phyloP scores from a whole-genome alignment of 352 stramenopile genomes.

The Globisporangium rhizosaccharum region DNA sequence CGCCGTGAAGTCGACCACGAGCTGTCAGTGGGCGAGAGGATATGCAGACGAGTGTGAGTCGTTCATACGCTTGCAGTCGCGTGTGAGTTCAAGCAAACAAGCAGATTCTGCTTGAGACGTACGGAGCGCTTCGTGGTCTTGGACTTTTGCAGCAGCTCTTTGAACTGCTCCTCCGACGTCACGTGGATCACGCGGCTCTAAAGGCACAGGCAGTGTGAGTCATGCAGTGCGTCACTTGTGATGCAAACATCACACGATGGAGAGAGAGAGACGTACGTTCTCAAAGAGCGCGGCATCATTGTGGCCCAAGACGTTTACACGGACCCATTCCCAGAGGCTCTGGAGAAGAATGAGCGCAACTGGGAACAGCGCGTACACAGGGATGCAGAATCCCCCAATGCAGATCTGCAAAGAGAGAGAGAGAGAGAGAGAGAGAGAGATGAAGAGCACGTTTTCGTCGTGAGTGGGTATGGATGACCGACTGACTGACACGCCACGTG shows the following conservation, averaged over 20 bases:
- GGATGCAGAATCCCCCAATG: slow-evolving; percentile 73
- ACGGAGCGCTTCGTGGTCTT: slow-evolving; percentile 67
- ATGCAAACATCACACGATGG: not conserved
- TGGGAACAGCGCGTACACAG: slow-evolving; percentile 68
- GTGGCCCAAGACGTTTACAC: slow-evolving; percentile 51
- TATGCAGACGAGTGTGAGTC: not conserved
- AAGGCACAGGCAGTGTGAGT: not conserved
- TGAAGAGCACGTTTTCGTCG: too few species aligned
- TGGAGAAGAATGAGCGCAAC: slow-evolving; percentile 68
- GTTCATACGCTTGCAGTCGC: not conserved
- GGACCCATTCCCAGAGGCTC: slow-evolving; percentile 65
- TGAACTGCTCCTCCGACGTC: slow-evolving; percentile 61
- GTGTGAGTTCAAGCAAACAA: not conserved
- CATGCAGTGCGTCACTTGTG: too few species aligned
- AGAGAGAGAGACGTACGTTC: slow-evolving; percentile 23
- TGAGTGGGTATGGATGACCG: too few species aligned
- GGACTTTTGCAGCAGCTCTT: slow-evolving; percentile 62
- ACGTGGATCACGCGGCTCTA: slow-evolving; percentile 71
- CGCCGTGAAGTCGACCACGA: slow-evolving; percentile 86
- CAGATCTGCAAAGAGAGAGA: slow-evolving; percentile 46
- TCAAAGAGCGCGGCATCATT: slow-evolving; percentile 41
- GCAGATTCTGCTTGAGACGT: not conserved
- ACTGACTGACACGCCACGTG: too few species aligned
- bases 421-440: not conserved
- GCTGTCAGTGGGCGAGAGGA: slow-evolving; percentile 11